Evolutionary conservation across 495 filamentous ascomycete species (phyloP).

Genomic region (Cercophora samala): DNA sequence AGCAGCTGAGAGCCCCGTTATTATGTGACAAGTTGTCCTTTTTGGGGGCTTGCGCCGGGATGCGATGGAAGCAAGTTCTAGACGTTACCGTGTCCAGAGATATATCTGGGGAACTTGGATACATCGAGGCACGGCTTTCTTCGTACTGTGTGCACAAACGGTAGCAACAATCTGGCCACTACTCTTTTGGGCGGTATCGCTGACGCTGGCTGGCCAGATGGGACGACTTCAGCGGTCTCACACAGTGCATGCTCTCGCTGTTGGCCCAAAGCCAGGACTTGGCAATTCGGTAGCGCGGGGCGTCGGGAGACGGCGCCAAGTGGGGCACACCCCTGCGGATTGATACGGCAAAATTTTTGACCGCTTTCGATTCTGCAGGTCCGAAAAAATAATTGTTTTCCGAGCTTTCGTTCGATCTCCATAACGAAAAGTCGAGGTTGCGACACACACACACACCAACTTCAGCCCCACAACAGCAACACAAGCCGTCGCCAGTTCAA

Average conservation of each 20-base stretch:
- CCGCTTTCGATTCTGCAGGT: slow-evolving; percentile 18
- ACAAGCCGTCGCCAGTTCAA: slow-evolving; percentile 15
- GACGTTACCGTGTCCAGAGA: background rate
- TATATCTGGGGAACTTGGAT: background rate
- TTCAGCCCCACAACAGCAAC: slow-evolving; percentile 5
- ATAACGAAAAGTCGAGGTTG: background rate
- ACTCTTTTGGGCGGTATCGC: slow-evolving; percentile 14
- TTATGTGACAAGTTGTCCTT: slow-evolving; percentile 6
- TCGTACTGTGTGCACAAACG: background rate
- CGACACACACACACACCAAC: background rate
- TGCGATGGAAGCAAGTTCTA: background rate
- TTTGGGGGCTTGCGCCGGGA: background rate
- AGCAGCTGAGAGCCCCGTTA: background rate
- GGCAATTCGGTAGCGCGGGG: background rate
- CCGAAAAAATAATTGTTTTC: slow-evolving; percentile 19
- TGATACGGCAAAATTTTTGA: slow-evolving; percentile 18
- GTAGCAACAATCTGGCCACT: slow-evolving; percentile 23
- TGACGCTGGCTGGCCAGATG: background rate
- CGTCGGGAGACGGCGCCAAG: background rate
- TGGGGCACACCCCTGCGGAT: slow-evolving; percentile 1
- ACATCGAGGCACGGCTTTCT: background rate
- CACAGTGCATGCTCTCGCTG: slow-evolving; percentile 8
- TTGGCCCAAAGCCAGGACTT: background rate
- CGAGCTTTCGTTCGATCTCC: slow-evolving; percentile 1
- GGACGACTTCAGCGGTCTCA: background rate